Evolutionary conservation across 2,329 filamentous ascomycete species (phyloP).

Genomic region (Fusarium robinianum): DNA sequence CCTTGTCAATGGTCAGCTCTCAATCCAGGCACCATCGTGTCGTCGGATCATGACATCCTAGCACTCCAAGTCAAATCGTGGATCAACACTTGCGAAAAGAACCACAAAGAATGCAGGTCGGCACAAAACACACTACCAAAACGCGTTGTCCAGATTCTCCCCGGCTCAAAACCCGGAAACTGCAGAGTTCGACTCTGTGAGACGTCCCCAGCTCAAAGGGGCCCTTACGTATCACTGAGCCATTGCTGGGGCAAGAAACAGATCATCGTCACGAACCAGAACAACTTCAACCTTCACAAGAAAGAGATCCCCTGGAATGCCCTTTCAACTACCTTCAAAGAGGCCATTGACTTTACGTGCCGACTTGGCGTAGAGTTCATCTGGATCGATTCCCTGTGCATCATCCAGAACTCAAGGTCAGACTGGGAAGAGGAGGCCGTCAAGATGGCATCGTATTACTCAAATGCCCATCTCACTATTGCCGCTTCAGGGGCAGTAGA

Average conservation of each 20-base stretch:
- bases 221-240: neutral
- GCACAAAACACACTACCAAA: slow-evolving; percentile 1
- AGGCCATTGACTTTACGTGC: neutral
- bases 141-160: neutral
- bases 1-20: slow-evolving; percentile 14
- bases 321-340: slow-evolving; percentile 9
- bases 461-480: slow-evolving; percentile 7
- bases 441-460: slow-evolving; percentile 13
- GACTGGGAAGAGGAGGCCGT: slow-evolving; percentile 4
- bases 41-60: neutral
- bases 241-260: slow-evolving; percentile 11
- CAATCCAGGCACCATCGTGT: neutral
- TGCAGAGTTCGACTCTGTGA: slow-evolving; percentile 2
- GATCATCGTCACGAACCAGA: slow-evolving; percentile 3
- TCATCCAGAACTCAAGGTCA: slow-evolving; percentile 5
- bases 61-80: slow-evolving; percentile 11
- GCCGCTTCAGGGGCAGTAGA: slow-evolving; percentile 3
- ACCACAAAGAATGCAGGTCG: slow-evolving; percentile 14
- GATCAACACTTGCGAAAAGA: slow-evolving; percentile 13
- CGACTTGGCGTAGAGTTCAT: neutral
- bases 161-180: neutral
- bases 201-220: neutral
- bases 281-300: slow-evolving; percentile 3
- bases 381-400: slow-evolving; percentile 13
- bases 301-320: neutral